These are phyloP conservation scores for Hypoxylon sp. DNA, from an alignment of 2,329 filamentous ascomycete genomes.

Conservation along the genomic window DNA sequence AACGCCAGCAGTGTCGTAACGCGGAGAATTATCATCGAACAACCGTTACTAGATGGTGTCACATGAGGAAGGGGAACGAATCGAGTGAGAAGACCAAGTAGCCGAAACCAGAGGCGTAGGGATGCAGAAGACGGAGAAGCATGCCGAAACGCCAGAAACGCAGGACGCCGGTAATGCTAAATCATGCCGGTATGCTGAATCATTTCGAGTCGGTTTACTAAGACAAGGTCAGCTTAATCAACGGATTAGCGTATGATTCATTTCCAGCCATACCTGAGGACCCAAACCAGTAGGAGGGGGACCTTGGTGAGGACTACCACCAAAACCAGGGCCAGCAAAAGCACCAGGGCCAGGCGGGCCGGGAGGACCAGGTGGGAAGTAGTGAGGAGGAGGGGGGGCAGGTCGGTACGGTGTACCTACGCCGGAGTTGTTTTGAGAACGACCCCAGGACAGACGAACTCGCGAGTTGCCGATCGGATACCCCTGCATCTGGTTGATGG, in stretches of 20 bases:
- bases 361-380: conserved; percentile 50
- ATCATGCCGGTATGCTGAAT: conserved; percentile 49
- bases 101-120: conserved; percentile 50
- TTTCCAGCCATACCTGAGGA: conserved; percentile 48
- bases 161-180: conserved; percentile 53
- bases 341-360: conserved; percentile 49
- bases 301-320: conserved; percentile 47
- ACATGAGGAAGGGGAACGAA: conserved; percentile 34
- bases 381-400: conserved; percentile 70
- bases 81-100: conserved; percentile 43
- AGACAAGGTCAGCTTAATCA: conserved; percentile 31
- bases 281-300: conserved; percentile 51
- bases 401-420: conserved; percentile 97
- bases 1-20: conserved; percentile 38
- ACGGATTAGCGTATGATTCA: neutral
- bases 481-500: conserved; percentile 99
- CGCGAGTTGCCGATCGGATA: conserved; percentile 99
- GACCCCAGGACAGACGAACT: conserved; percentile 96
- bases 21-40: conserved; percentile 31
- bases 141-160: conserved; percentile 52
- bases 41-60: conserved; percentile 24
- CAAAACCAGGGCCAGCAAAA: conserved; percentile 47
- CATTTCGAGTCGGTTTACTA: conserved; percentile 44
- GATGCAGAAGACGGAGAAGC: conserved; percentile 48
- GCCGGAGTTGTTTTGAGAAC: conserved; percentile 98